A percentile compares a stretch with the other conserved stretches of the same genome.
phyloP scores from a whole-genome alignment of 2,329 filamentous ascomycete species.

The Dryadomyces quercivorus region DNA sequence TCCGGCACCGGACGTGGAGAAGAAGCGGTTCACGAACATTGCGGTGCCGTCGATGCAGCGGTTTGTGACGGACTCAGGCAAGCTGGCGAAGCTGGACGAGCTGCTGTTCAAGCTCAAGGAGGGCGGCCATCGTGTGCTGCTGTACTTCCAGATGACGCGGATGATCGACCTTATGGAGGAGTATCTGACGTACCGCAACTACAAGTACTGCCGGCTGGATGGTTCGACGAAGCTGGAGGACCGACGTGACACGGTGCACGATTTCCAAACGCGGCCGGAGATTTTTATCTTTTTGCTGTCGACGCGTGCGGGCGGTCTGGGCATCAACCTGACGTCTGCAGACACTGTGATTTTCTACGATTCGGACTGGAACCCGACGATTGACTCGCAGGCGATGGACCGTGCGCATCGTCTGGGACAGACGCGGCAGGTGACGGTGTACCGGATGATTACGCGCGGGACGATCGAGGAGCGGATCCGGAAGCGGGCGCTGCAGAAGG shows the following conservation, averaged over 20 bases:
- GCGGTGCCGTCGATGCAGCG: conserved; percentile 91
- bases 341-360: conserved; percentile 99
- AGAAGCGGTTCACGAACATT: conserved; percentile 80
- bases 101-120: conserved; percentile 84
- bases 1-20: conserved; percentile 67
- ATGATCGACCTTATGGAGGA: conserved; percentile 99
- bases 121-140: conserved; percentile 78
- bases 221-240: conserved; percentile 97
- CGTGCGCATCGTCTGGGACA: conserved; percentile 95
- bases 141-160: conserved; percentile 99
- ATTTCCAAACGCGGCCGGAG: conserved; percentile 88
- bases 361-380: conserved; percentile 98
- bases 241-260: conserved; percentile 85
- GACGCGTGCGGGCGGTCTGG: conserved; percentile 90
- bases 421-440: conserved; percentile 91
- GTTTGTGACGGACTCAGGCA: conserved; percentile 95
- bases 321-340: conserved; percentile 92
- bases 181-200: conserved; percentile 96
- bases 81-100: conserved; percentile 81
- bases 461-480: conserved; percentile 98
- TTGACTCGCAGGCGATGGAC: conserved; percentile 98
- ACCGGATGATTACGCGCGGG: conserved; percentile 89
- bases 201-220: conserved; percentile 94
- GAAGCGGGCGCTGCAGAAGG: conserved; percentile 93
- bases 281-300: conserved; percentile 97